phyloP scores from a whole-genome alignment of 164 flowering plant species.

The Echeveria elegans region DNA sequence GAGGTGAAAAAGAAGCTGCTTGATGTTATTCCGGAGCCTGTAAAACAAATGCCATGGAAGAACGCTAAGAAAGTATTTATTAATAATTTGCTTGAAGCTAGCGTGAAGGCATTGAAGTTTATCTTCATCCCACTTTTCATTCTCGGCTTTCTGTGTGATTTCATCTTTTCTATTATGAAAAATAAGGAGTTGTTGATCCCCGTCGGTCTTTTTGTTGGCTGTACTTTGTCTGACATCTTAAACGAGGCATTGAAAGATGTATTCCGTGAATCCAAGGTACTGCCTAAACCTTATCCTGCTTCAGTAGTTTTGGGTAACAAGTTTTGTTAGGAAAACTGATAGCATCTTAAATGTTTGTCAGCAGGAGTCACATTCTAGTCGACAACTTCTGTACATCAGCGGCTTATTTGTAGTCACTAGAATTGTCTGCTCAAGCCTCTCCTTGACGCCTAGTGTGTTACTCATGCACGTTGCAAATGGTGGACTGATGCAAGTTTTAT shows the following conservation, averaged over 20 bases:
- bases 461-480: slow-evolving; percentile 57
- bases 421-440: slow-evolving; percentile 20
- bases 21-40: slow-evolving; percentile 29
- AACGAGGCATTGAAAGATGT: slow-evolving; percentile 37
- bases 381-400: slow-evolving; percentile 29
- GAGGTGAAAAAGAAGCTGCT: slow-evolving; percentile 22
- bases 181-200: slow-evolving; percentile 59
- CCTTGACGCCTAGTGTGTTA: slow-evolving; percentile 20
- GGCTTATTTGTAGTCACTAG: slow-evolving; percentile 38
- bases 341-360: not conserved
- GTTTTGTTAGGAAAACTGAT: not conserved
- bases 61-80: slow-evolving; percentile 28
- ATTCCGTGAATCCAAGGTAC: slow-evolving; percentile 27
- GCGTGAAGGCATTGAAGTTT: slow-evolving; percentile 42
- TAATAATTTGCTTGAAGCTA: slow-evolving; percentile 21
- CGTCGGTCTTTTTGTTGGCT: slow-evolving; percentile 54
- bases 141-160: slow-evolving; percentile 37
- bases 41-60: slow-evolving; percentile 59
- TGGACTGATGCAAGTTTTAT: slow-evolving; percentile 54
- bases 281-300: not conserved
- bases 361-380: slow-evolving; percentile 28
- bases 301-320: not conserved
- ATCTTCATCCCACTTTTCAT: slow-evolving; percentile 24
- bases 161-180: slow-evolving; percentile 27
- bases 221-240: slow-evolving; percentile 35